Conservation (phyloP, 805 yeast species). For the Sugiyamaella mastotermitis region DNA sequence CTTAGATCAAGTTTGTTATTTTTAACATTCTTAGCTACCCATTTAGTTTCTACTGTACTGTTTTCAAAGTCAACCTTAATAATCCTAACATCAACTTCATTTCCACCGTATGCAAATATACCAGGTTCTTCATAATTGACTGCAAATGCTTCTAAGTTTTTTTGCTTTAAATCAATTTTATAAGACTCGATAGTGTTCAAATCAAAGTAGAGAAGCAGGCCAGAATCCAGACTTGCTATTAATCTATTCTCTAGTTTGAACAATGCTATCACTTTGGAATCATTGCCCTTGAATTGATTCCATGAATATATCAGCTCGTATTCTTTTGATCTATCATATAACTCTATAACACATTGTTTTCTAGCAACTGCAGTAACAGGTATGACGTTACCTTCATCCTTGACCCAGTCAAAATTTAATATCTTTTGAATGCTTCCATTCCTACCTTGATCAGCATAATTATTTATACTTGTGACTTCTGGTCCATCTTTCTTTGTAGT, state of each 20-base stretch:
- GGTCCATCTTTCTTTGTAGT: slow-evolving; percentile 64
- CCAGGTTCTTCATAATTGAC: background rate
- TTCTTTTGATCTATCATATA: slow-evolving; percentile 14
- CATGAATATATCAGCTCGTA: slow-evolving; percentile 16
- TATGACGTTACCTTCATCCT: slow-evolving; percentile 3
- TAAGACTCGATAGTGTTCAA: too few relatives aligned
- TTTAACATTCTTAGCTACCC: slow-evolving; percentile 77
- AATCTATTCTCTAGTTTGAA: too few relatives aligned
- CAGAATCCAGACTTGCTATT: too few relatives aligned
- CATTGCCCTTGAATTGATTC: too few relatives aligned
- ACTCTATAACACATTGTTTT: slow-evolving; percentile 16
- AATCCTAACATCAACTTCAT: slow-evolving; percentile 57
- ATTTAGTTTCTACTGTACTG: slow-evolving; percentile 34
- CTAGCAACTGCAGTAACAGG: slow-evolving; percentile 15
- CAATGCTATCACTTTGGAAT: too few relatives aligned
- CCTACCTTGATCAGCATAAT: slow-evolving; percentile 36
- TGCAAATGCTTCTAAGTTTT: background rate
- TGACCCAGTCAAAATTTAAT: background rate
- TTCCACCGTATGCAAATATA: slow-evolving; percentile 74
- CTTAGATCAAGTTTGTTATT: slow-evolving; percentile 71
- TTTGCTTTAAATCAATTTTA: background rate
- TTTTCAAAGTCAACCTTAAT: slow-evolving; percentile 27
- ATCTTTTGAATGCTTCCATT: slow-evolving; percentile 29
- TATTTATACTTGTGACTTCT: slow-evolving; percentile 54
- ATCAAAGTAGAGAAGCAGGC: too few relatives aligned